phyloP scores from a whole-genome alignment of 805 yeast genomes.

The Suhomyces pyralidae region DNA sequence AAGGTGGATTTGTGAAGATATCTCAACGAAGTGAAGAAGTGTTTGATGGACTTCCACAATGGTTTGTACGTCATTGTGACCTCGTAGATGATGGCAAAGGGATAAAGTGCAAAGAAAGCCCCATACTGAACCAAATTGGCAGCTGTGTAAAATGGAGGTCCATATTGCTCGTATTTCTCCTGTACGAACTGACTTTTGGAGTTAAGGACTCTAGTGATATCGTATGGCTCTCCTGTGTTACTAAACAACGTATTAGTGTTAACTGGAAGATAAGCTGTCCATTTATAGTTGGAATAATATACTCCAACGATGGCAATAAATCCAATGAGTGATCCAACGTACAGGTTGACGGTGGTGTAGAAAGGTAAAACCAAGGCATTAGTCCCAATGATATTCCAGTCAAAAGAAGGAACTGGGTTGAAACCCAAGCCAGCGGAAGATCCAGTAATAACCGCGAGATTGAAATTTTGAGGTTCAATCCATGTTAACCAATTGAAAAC shows the following conservation, averaged over 20 bases:
- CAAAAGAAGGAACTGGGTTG: constrained; percentile 55
- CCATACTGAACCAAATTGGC: constrained; percentile 16
- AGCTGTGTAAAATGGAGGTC: constrained; percentile 20
- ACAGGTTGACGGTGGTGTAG: constrained; percentile 23
- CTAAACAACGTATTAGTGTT: constrained; percentile 17
- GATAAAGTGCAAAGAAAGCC: constrained; percentile 18
- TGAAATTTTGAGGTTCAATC: constrained; percentile 52
- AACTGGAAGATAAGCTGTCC: constrained; percentile 18
- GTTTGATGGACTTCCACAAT: constrained; percentile 1
- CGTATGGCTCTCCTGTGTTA: constrained; percentile 18
- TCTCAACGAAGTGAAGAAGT: constrained; percentile 3
- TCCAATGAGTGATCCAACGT: constrained; percentile 13
- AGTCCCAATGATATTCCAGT: constrained; percentile 43
- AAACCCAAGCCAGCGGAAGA: constrained; percentile 45
- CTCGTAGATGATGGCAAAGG: constrained; percentile 18
- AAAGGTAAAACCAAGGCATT: constrained; percentile 43
- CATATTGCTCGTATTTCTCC: constrained; percentile 12
- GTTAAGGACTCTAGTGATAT: constrained; percentile 13
- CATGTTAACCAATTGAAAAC: constrained; percentile 56
- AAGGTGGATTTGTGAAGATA: constrained; percentile 21
- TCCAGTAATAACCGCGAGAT: constrained; percentile 50
- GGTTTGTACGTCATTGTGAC: constrained; percentile 6
- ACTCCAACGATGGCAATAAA: constrained; percentile 16
- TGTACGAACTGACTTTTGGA: constrained; percentile 10
- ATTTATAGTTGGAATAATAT: constrained; percentile 17